Conservation (phyloP, 306 rosid genomes). For the Gleditsia sinensis region DNA sequence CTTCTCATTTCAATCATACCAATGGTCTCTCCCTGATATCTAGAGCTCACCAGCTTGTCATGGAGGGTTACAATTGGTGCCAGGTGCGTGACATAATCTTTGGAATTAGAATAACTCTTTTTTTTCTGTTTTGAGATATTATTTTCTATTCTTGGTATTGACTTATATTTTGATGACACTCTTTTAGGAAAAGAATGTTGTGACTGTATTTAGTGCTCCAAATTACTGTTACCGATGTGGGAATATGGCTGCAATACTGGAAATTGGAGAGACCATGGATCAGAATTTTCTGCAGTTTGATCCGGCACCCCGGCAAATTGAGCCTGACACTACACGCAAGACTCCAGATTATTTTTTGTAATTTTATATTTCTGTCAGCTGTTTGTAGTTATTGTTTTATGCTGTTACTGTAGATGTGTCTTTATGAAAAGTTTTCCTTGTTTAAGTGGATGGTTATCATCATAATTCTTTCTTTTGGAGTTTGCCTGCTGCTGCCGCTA, state of each 20-base stretch:
- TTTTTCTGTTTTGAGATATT: not conserved
- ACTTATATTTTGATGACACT: slow-evolving; percentile 34
- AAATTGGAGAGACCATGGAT: slow-evolving; percentile 96
- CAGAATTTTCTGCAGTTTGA: slow-evolving; percentile 99
- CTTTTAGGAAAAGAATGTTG: slow-evolving; percentile 92
- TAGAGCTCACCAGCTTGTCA: slow-evolving; percentile 98
- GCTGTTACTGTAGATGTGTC: slow-evolving; percentile 76
- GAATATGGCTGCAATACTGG: slow-evolving; percentile 98
- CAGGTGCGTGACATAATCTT: slow-evolving; percentile 61
- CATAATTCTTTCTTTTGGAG: slow-evolving; percentile 82
- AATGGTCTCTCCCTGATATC: slow-evolving; percentile 94
- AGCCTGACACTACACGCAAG: slow-evolving; percentile 97
- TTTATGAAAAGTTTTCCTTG: slow-evolving; percentile 54
- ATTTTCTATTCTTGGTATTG: slow-evolving; percentile 13
- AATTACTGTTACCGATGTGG: slow-evolving; percentile 97
- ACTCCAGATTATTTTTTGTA: slow-evolving; percentile 98
- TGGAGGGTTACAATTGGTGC: slow-evolving; percentile 99
- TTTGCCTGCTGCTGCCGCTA: slow-evolving; percentile 58
- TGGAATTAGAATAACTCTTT: not conserved
- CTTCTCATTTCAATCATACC: slow-evolving; percentile 90
- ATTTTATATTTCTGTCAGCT: slow-evolving; percentile 51
- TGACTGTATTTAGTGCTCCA: slow-evolving; percentile 98
- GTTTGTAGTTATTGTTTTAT: slow-evolving; percentile 68
- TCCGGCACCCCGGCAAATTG: slow-evolving; percentile 98
- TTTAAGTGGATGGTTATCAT: slow-evolving; percentile 62